phyloP scores from a whole-genome alignment of 202 grass and related monocot species.

The Hordeum pubiflorum region DNA sequence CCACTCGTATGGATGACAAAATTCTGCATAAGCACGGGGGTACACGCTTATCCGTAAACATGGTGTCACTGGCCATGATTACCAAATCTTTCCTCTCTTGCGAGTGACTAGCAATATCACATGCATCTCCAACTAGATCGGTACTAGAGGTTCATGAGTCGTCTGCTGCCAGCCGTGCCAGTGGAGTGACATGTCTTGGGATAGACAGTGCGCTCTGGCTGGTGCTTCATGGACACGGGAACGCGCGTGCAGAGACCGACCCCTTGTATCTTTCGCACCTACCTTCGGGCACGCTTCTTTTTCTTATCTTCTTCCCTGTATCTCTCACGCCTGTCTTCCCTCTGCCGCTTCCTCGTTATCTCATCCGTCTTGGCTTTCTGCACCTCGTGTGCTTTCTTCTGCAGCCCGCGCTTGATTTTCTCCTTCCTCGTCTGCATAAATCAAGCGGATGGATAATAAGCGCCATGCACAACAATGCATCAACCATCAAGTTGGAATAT shows the following conservation, averaged over 20 bases:
- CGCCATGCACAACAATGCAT: not conserved
- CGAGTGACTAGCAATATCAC: not conserved
- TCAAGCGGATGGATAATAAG: not conserved
- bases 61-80: not conserved
- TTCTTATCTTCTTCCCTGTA: conserved; percentile 84
- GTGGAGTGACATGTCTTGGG: not conserved
- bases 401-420: conserved; percentile 51
- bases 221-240: not conserved
- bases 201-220: not conserved
- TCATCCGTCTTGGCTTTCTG: conserved; percentile 76
- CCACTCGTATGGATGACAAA: not conserved
- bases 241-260: not conserved
- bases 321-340: conserved; percentile 73
- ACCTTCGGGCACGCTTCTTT: conserved; percentile 54
- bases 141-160: not conserved
- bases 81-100: not conserved
- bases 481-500: not conserved
- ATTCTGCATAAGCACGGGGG: not conserved
- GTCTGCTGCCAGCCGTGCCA: not conserved
- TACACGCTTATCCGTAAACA: not conserved
- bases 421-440: conserved; percentile 64
- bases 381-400: conserved; percentile 65
- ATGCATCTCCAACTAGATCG: not conserved
- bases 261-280: not conserved
- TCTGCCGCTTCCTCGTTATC: conserved; percentile 61